A percentile compares a stretch with the other conserved stretches of the same genome.
phyloP scores from a whole-genome alignment of 345 rosid genomes.

The Sonneratia caseolaris region DNA sequence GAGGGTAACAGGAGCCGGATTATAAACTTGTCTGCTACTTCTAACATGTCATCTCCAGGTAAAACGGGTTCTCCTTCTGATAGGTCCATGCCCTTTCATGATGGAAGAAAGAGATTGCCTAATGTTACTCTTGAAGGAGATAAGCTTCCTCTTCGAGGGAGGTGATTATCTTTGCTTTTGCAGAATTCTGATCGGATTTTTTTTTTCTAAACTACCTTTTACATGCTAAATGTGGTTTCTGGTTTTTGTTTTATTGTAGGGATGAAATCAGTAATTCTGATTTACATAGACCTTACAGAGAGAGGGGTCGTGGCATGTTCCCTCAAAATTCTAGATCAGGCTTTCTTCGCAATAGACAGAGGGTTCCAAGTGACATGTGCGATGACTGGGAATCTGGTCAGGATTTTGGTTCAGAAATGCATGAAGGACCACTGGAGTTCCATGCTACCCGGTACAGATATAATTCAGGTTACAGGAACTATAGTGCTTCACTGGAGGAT shows the following conservation, averaged over 20 bases:
- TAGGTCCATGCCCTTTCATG: conserved; percentile 29
- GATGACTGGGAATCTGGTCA: conserved; percentile 46
- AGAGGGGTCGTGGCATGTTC: conserved; percentile 41
- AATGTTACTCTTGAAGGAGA: conserved; percentile 44
- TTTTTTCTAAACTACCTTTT: not conserved
- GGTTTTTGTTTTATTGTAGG: conserved; percentile 26
- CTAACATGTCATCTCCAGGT: conserved; percentile 33
- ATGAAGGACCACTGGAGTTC: conserved; percentile 22
- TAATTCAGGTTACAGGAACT: conserved; percentile 37
- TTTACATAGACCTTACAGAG: conserved; percentile 37
- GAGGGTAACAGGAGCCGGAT: conserved; percentile 50
- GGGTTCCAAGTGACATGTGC: conserved; percentile 33
- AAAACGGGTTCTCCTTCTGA: conserved; percentile 36
- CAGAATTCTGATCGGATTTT: conserved; percentile 7
- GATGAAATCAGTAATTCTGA: conserved; percentile 29
- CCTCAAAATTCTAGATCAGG: conserved; percentile 48
- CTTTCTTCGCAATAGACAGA: conserved; percentile 49
- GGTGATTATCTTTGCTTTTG: conserved; percentile 45
- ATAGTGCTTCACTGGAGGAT: conserved; percentile 39
- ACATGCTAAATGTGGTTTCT: not conserved
- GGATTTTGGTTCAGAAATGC: conserved; percentile 31
- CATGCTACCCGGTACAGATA: conserved; percentile 30
- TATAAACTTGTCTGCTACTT: conserved; percentile 44
- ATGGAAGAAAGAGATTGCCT: conserved; percentile 48
- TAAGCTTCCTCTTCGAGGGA: conserved; percentile 45